Evolutionary conservation across 352 stramenopile species (phyloP), one percentile per base, ranked within the genome.

Genomic region (Aphanomyces euteiches): DNA sequence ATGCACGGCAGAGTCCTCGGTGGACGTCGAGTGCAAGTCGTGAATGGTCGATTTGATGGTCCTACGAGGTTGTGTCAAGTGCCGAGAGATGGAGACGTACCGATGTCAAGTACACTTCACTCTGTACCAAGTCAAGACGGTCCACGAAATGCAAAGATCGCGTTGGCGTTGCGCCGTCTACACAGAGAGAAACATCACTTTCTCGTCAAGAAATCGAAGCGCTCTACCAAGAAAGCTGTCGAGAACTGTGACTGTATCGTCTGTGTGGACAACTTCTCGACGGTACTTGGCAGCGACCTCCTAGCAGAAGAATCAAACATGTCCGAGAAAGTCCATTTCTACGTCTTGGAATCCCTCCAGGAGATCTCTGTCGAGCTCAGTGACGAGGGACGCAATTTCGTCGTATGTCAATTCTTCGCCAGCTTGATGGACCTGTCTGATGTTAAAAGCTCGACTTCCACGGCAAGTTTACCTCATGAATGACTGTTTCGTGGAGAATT

Each of bases 101-200:
- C 17, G 36, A 1, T 38, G 73, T 57, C 3, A 93, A 45, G 2
- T 74, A 57, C 21, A 93, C 80, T 67, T 93, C 85, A 17, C 83
- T 92, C 71, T 93, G 85, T 8, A 84, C 80, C 59, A 93, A 74
- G 47, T 90, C 80, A 43, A 88, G 70, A 6, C 85, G 80, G 53
- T 92, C 76, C 21, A 83, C 89, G 69, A 92, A 93, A 58, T 92
- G 77, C 38, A 91, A 89, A 38, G 78, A 88, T 28, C 85, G 79
- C 40, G 83, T 82, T 3, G 78, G 74, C 13, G 65, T 19, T 12
- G 61, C 47, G 1, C 56, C 75, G 0, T 84, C 73, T 36, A 48
- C 4, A 57, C 15, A 28, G 28, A 28, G 28, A 28, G 28, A n/a
- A n/a, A 28, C 28, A 28, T 28, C 0, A 28, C 28, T 28, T 28